Base-by-base conservation (phyloP, 257 asterid genomes). In the Ophiorrhiza pumila region DNA sequence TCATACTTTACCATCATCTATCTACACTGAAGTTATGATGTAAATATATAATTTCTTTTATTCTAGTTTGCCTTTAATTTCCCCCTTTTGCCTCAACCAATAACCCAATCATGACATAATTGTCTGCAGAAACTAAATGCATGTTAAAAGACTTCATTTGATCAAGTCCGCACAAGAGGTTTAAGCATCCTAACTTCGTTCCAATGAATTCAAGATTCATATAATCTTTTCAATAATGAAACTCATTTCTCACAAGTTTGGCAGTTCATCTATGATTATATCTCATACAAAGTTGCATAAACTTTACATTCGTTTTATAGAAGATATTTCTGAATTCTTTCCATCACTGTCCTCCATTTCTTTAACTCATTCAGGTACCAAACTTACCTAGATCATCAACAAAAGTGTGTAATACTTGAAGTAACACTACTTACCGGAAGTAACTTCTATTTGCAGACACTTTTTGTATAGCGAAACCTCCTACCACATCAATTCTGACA, bases 381-480 rank as follows among this genome's bases (percentile, higher is more conserved):
- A 68, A 31, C 5, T 50, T 43, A 29, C 5, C 41, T 4, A 42
- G 23, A 23, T 65, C 25, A 6, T 23, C 23, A 15, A 15, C 4
- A 68, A 45, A 65, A 13, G 18, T 25, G 7, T 31, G 31, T 29
- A 46, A 58, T 41, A 29, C 18, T 10, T 29, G n/a, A 27, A 60
- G 2, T 39, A 73, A 58, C 27, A 74, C 66, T 59, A 52, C 70
- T 82, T 53, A 87, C 99, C 99, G 83, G 84, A 94, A 91, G 86
- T 83, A 88, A 84, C 92, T 91, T 74, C 97, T 79, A 43, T 81
- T 79, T 52, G 71, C 41, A 61, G 89, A 78, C 35, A 90, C 92
- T 86, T 90, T 94, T 57, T 90, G 96, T 68, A 87, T 0, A 72
- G 95, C 97, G 81, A 86, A 87, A 57, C 99, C 99, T 73, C 99